Percentiles rank a stretch among this genome's conserved stretches.
Evolutionary conservation across 2,329 filamentous ascomycete genomes (phyloP).

Genomic region (Cordyceps cicadae): DNA sequence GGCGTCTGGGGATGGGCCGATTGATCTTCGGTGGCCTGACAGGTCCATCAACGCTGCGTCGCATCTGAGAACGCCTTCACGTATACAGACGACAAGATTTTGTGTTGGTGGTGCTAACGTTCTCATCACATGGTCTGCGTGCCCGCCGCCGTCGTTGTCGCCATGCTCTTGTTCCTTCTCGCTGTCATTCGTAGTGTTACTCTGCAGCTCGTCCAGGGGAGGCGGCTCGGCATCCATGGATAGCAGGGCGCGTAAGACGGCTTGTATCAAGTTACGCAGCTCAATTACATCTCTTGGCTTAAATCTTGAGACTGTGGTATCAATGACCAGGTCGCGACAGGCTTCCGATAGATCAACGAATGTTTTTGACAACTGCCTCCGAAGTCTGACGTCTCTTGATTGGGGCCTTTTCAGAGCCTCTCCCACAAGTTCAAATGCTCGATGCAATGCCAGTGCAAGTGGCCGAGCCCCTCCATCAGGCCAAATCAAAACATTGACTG

Average conservation of each 20-base stretch:
- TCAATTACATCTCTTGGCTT: constrained; percentile 39
- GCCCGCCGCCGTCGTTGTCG: not conserved
- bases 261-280: constrained; percentile 48
- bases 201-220: constrained; percentile 30
- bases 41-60: constrained; percentile 47
- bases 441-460: constrained; percentile 39
- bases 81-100: constrained; percentile 39
- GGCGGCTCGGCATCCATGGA: constrained; percentile 41
- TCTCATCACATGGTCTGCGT: constrained; percentile 4
- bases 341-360: constrained; percentile 50
- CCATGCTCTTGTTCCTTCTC: constrained; percentile 4
- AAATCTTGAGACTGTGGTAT: constrained; percentile 48
- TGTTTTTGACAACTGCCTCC: constrained; percentile 38
- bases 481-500: constrained; percentile 39
- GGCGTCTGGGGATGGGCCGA: constrained; percentile 34
- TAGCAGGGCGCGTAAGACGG: constrained; percentile 44
- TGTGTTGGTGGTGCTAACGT: constrained; percentile 38
- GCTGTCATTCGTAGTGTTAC: constrained; percentile 14
- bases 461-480: constrained; percentile 49
- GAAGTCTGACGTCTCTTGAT: constrained; percentile 23
- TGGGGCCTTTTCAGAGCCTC: constrained; percentile 26
- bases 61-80: constrained; percentile 33
- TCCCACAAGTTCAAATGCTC: constrained; percentile 39
- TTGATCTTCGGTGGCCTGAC: constrained; percentile 39
- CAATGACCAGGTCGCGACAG: constrained; percentile 47